phyloP scores from a whole-genome alignment of 2,329 filamentous ascomycete species.

The Aspergillus felis region DNA sequence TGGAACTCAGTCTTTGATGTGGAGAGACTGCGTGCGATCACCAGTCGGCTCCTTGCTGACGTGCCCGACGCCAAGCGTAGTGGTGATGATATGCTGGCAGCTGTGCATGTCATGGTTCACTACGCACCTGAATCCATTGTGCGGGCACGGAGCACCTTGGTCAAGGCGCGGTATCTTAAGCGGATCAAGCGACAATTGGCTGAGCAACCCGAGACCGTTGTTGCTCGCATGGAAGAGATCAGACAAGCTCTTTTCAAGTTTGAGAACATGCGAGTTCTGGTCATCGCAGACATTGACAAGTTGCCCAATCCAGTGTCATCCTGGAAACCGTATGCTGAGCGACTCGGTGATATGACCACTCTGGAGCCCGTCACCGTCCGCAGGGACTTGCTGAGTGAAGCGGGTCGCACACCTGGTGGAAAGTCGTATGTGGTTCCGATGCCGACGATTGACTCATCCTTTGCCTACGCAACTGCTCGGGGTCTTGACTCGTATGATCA shows the following conservation, averaged over 20 bases:
- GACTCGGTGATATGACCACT: constrained; percentile 50
- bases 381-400: constrained; percentile 66
- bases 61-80: constrained; percentile 89
- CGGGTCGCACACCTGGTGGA: constrained; percentile 71
- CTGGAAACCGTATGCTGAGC: constrained; percentile 64
- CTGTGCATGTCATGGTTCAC: constrained; percentile 72
- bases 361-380: constrained; percentile 69
- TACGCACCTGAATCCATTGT: constrained; percentile 71
- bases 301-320: constrained; percentile 71
- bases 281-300: constrained; percentile 74
- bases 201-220: constrained; percentile 68
- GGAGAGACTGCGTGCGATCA: constrained; percentile 56
- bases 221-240: constrained; percentile 73
- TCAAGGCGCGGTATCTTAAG: constrained; percentile 83
- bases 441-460: constrained; percentile 88
- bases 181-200: constrained; percentile 76
- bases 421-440: constrained; percentile 81
- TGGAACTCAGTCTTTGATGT: constrained; percentile 87
- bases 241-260: constrained; percentile 73
- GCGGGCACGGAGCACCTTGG: constrained; percentile 74
- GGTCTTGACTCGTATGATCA: constrained; percentile 74
- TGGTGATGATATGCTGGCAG: constrained; percentile 60
- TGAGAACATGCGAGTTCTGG: constrained; percentile 78
- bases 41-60: constrained; percentile 82
- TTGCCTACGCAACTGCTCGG: constrained; percentile 68